Base-by-base conservation (phyloP, 1,284 basidiomycete genomes). In the Rhodotorula sp. region DNA sequence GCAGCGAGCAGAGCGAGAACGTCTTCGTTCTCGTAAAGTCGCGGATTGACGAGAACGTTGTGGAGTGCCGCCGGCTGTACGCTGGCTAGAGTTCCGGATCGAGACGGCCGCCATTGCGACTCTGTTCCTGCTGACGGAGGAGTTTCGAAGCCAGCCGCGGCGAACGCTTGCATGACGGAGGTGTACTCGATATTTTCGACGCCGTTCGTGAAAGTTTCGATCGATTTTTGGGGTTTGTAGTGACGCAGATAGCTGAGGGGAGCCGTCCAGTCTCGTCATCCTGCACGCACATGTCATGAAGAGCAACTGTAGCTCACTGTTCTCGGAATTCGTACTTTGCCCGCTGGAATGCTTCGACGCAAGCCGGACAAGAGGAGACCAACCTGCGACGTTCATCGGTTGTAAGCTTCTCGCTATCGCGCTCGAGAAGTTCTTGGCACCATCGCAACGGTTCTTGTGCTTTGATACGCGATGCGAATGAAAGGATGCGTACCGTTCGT, bases 321-420 rank as follows among this genome's bases (percentile, higher is more conserved):
- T 70, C 67, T 17, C 67, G 44, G 30, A 70, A 72, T 33, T 75
- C 55, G 7, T 18, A 4, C 48, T 75, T 75, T 20, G 73, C 67
- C 2, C n/a, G 49, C 49, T 75, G 73, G 42, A 64, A 75, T 1
- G 61, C 45, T 17, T 54, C 64, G 12, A 73, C 73, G 24, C 73
- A 75, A 17, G 48, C 58, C 0, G 69, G 67, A 55, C 73, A 75
- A 5, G 53, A 54, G 29, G 51, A 53, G 30, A 68, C 56, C 37
- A 74, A 54, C 3, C 72, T 74, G 48, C 1, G 29, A 26, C 18
- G 10, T 42, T 10, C 33, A 33, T 33, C 37, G 37, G 8, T 10
- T 42, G 10, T 42, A 10, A 42, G 37, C 37, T 8, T 42, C 37
- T 33, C 37, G 37, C 14, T 8, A 42, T 10, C 37, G 37, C 37